Conservation (phyloP, 1,139 yeast species). For the Scheffersomyces lignicola region DNA sequence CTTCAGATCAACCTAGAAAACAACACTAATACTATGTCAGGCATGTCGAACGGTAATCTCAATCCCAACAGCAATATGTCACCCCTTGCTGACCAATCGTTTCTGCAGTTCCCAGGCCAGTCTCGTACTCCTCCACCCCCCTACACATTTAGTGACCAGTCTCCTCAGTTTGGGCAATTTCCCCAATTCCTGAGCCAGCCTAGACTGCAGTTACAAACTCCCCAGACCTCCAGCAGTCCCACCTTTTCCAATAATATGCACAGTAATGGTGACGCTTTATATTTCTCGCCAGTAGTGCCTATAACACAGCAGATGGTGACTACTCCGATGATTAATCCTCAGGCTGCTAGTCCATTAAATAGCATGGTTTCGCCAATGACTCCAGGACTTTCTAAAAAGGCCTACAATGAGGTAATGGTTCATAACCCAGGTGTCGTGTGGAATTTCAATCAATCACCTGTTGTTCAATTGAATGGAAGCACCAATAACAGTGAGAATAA, state of each 20-base stretch:
- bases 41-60: background rate
- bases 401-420: slow-evolving; percentile 2
- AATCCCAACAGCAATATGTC: background rate
- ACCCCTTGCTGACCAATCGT: background rate
- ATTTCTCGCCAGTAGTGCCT: slow-evolving; percentile 7
- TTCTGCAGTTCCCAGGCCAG: background rate
- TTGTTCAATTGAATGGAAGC: background rate
- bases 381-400: slow-evolving; percentile 7
- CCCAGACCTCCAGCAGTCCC: slow-evolving; percentile 10
- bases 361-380: slow-evolving; percentile 12
- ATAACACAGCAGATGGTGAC: slow-evolving; percentile 4
- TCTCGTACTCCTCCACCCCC: slow-evolving; percentile 3
- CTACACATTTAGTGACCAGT: background rate
- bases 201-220: slow-evolving; percentile 9
- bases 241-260: slow-evolving; percentile 8
- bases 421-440: slow-evolving; percentile 8
- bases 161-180: background rate
- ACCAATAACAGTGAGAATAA: background rate
- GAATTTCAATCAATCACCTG: slow-evolving; percentile 7
- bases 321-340: background rate
- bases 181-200: slow-evolving; percentile 1
- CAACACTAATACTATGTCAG: background rate
- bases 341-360: background rate
- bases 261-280: slow-evolving; percentile 9
- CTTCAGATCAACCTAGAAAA: slow-evolving; percentile 2